Evolutionary conservation across 2,329 filamentous ascomycete species (phyloP), one percentile per base, ranked within the genome.

Genomic region (Lasiodiplodia citricola): DNA sequence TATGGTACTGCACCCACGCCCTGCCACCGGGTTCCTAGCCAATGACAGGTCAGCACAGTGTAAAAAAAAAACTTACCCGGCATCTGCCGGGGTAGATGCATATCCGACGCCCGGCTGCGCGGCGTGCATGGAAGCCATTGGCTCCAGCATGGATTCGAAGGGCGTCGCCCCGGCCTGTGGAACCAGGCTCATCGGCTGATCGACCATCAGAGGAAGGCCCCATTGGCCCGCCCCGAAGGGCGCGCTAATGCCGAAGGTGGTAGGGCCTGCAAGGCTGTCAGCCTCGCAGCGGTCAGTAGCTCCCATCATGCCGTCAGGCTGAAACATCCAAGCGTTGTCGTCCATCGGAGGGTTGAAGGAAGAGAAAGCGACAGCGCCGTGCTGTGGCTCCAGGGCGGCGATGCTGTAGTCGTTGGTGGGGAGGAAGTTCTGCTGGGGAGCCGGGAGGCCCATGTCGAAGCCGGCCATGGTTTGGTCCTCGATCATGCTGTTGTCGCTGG

Each of bases 21-120:
- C n/a, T n/a, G n/a, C n/a, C n/a, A n/a, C n/a, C n/a, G n/a, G n/a
- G n/a, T n/a, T n/a, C n/a, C n/a, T n/a, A n/a, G n/a, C n/a, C 52
- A 23, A 41, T 58, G 55, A 58, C n/a, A 25, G n/a, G n/a, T 44
- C 44, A 58, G 56, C 37, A 41, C 25, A 41, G 35, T 58, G 35
- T 58, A 28, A 60, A 47, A 60, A 58, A 60, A 60, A 41, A 47
- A 55, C 52, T 28, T 55, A 55, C 52, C 52, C 16, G 52, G 28
- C 28, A 25, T 16, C 21, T 4, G 50, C 50, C 50, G 21, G 50
- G 50, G 23, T 52, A 52, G 50, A 28, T 52, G 50, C 21, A 52
- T 0, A 25, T 52, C 11, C 14, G 50, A 21, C 10, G 13, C 50
- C 50, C 10, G 23, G 21, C 50, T 52, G 21, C 23, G 21, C 23